Evolutionary conservation across 345 rosid genomes (phyloP), one percentile per base, ranked within the genome.

Genomic region (Pistacia vera): DNA sequence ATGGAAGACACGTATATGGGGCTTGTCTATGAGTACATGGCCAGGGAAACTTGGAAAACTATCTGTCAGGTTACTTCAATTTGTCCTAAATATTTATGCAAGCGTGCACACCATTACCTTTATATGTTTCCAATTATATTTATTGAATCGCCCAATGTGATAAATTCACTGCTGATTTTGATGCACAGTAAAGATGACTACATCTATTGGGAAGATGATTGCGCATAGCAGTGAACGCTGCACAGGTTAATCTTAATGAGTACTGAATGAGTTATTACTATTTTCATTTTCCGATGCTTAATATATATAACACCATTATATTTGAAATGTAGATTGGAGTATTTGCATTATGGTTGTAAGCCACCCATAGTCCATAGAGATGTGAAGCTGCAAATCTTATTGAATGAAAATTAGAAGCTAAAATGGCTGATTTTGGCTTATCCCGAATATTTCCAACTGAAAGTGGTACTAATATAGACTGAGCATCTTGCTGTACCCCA

Each of bases 291-390:
- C n/a, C n/a, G n/a, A n/a, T n/a, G n/a, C n/a, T n/a, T n/a, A n/a
- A n/a, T n/a, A n/a, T n/a, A n/a, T n/a, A n/a, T n/a, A n/a, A n/a
- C n/a, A n/a, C n/a, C n/a, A n/a, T n/a, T n/a, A n/a, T n/a, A n/a
- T n/a, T n/a, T n/a, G 65, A 28, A 46, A 1, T 44, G 67, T 74
- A 90, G 97, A 71, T 64, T 88, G 76, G 91, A 88, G 55, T 90
- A 91, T 58, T 81, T 91, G n/a, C 97, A 91, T 62, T 63, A 80
- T 75, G 91, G 93, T 41, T 77, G 91, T 81, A 87, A 61, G 71
- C 92, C 94, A 25, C 82, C 88, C 0, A 78, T 88, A 75, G 81
- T 91, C 36, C 93, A 87, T 25, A 85, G 93, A 77, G 89, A 90
- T 75, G 77, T 90, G 56, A 88, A 88, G 79, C 44, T 36, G 66